Conservation (phyloP, 169 alveolate genomes). For the Pseudocohnilembus persalinus region DNA sequence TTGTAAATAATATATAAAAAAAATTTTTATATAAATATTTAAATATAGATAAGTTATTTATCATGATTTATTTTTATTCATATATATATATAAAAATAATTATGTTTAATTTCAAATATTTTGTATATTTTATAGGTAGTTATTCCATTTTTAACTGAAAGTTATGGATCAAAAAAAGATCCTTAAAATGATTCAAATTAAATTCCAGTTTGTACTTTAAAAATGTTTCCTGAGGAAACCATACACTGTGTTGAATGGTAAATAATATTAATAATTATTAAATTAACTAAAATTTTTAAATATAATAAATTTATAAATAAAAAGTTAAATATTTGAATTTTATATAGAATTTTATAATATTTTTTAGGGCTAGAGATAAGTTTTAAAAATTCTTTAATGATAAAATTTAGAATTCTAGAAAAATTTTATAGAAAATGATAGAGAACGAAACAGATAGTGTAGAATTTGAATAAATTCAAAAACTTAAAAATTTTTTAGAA, state of each 20-base stretch:
- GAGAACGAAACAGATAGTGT: conserved; percentile 11
- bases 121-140: conserved; percentile 32
- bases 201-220: conserved; percentile 68
- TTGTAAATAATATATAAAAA: no score
- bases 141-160: conserved; percentile 76
- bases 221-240: conserved; percentile 77
- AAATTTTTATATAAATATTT: background rate
- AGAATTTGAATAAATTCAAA: conserved; percentile 53
- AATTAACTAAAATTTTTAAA: no score
- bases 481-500: conserved; percentile 54
- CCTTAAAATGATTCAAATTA: conserved; percentile 67
- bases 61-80: background rate
- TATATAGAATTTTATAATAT: no score
- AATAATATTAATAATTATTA: no score
- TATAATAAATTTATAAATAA: no score
- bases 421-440: conserved; percentile 35
- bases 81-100: no score
- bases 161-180: conserved; percentile 63
- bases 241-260: conserved; percentile 69
- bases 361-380: conserved; percentile 59
- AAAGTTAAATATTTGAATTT: background rate
- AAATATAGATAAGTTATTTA: background rate
- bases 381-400: conserved; percentile 56
- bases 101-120: no score
- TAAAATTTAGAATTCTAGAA: conserved; percentile 49